phyloP scores from a whole-genome alignment of 1,139 yeast genomes.

The Pichia sp. region DNA sequence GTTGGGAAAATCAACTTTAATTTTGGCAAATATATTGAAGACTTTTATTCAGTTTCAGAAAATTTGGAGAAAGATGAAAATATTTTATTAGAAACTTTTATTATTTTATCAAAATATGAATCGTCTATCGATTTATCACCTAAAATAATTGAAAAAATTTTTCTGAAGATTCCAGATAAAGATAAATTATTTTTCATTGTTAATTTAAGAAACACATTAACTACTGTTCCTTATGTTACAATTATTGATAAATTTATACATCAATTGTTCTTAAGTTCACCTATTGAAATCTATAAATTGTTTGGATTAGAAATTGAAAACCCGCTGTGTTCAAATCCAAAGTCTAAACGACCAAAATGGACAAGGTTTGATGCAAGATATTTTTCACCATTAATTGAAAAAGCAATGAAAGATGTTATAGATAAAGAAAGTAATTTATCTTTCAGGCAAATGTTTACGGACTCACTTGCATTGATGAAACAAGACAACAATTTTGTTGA shows the following conservation, averaged over 20 bases:
- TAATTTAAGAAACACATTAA: conserved; percentile 1
- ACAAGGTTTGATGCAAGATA: conserved; percentile 11
- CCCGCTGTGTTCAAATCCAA: background rate
- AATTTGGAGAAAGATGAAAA: background rate
- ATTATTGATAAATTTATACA: conserved; percentile 1
- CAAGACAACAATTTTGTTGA: background rate
- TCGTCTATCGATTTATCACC: background rate
- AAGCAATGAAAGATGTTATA: conserved; percentile 6
- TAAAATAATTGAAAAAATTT: background rate
- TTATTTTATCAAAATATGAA: conserved; percentile 5
- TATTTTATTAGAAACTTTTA: background rate
- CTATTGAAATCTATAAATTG: conserved; percentile 1
- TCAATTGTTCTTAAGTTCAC: background rate
- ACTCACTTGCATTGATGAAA: conserved; percentile 7
- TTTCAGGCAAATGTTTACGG: conserved; percentile 3
- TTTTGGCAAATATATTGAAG: conserved; percentile 4
- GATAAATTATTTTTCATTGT: conserved; percentile 1
- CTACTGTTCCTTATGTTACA: conserved; percentile 6
- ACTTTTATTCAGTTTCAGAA: background rate
- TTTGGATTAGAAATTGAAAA: conserved; percentile 7
- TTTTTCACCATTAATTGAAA: conserved; percentile 5
- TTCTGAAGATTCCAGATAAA: background rate
- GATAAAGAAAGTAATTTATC: conserved; percentile 3
- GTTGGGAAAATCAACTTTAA: conserved; percentile 3
- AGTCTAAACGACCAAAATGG: conserved; percentile 7